Evolutionary conservation across 441 rosid genomes (phyloP).

Genomic region (Adansonia rubrostipa): DNA sequence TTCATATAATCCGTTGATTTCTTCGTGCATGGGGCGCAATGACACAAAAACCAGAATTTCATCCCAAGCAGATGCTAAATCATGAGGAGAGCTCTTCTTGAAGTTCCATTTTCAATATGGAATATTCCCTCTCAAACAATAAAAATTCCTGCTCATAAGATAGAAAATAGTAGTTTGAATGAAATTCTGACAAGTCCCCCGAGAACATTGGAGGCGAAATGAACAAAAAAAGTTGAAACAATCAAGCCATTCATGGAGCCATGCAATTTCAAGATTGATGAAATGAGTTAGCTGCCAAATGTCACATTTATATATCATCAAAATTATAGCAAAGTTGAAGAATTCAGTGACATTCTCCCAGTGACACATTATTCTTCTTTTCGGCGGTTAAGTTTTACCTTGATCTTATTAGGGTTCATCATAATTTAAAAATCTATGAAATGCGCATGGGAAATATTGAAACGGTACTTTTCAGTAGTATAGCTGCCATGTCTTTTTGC

Average conservation of each 20-base stretch:
- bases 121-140: slow-evolving; percentile 84
- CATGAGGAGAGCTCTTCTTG: slow-evolving; percentile 51
- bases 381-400: background rate
- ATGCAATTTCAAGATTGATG: background rate
- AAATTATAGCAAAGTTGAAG: background rate
- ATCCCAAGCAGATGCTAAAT: slow-evolving; percentile 7
- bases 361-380: background rate
- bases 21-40: background rate
- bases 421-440: background rate
- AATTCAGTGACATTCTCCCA: background rate
- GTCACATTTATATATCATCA: background rate
- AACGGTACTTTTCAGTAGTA: no score
- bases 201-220: background rate
- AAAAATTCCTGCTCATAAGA: slow-evolving; percentile 72
- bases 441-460: background rate
- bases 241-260: background rate
- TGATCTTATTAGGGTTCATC: no score
- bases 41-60: background rate
- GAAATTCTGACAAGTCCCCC: background rate
- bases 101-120: slow-evolving; percentile 74
- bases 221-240: background rate
- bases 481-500: no score
- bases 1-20: background rate
- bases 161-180: slow-evolving; percentile 21
- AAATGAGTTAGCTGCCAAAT: background rate